Evolutionary conservation across 768 basidiomycete species (phyloP), one percentile per base, ranked within the genome.

Genomic region (Neoboletus brunneissimus): DNA sequence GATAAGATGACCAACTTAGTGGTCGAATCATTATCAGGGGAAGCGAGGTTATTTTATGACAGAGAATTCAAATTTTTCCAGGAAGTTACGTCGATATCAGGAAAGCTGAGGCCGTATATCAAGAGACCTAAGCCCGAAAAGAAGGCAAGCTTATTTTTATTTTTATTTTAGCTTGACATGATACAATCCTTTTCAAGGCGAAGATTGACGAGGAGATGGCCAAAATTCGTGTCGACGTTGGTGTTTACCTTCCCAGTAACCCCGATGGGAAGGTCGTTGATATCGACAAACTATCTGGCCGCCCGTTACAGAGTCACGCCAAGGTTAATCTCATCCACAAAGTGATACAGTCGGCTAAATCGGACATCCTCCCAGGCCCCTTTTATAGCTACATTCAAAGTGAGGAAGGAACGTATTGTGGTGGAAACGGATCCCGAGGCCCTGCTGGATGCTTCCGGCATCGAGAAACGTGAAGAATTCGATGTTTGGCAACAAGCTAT

Each of bases 141-240:
- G 77, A 99, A 99, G 84, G 95, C 84, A 42, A 18, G 29, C 23
- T 43, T 35, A 0, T n/a, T 6, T 9, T 32, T 48, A 13, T 18
- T 8, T 32, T 51, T 8, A 2, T 16, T 25, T 11, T 29, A 5
- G 4, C 31, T 51, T 5, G 11, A 16, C 22, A 6, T 43, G 20
- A 32, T 35, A 48, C 23, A 54, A 65, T 37, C 23, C 3, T 52
- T 38, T 54, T 11, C 38, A 25, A 96, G 94, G 94, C 91, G 3
- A 99, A 98, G 75, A 99, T 99, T 54, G 97, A 99, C 68, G 96
- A 98, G 71, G 96, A 98, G 71, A 99, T 99, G 96, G 91, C 89
- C 3, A 95, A 94, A 75, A 94, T 99, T 51, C 74, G 77, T 41
- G 91, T 99, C 15, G 90, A 96, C 43, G 80, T 91, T n/a, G 97